Evolutionary conservation across 2,329 filamentous ascomycete genomes (phyloP).

Genomic region (Orbilia ellipsospora): DNA sequence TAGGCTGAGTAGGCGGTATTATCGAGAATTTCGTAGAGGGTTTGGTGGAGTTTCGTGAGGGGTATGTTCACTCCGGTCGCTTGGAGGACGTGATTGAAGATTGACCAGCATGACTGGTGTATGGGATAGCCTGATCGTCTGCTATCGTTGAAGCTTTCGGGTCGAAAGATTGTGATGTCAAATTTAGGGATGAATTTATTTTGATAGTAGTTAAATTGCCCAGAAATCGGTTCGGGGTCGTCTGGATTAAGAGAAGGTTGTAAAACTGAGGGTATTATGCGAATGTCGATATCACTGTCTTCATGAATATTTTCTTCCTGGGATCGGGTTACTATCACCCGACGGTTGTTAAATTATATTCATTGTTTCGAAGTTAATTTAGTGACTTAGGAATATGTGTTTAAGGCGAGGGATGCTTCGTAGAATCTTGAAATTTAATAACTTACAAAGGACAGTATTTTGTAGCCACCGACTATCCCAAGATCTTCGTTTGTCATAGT

Average conservation of each 20-base stretch:
- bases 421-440: too few species aligned
- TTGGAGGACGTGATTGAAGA: neutral
- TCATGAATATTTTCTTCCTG: too few species aligned
- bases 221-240: neutral
- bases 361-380: too few species aligned
- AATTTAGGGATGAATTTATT: neutral
- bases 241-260: neutral
- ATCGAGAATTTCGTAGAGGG: slow-evolving; percentile 13
- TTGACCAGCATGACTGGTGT: slow-evolving; percentile 8
- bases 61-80: neutral
- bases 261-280: neutral
- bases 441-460: slow-evolving; percentile 5
- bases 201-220: neutral
- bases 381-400: too few species aligned
- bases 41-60: neutral
- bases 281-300: neutral
- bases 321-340: too few species aligned
- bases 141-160: neutral
- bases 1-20: slow-evolving; percentile 6
- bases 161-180: neutral
- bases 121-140: slow-evolving; percentile 1
- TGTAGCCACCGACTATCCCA: neutral
- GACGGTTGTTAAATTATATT: too few species aligned
- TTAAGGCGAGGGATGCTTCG: too few species aligned
- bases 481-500: neutral